Evolutionary conservation across 2,329 filamentous ascomycete species (phyloP), one percentile per base, ranked within the genome.

Genomic region (Pseudopyrenochaeta lycopersici): DNA sequence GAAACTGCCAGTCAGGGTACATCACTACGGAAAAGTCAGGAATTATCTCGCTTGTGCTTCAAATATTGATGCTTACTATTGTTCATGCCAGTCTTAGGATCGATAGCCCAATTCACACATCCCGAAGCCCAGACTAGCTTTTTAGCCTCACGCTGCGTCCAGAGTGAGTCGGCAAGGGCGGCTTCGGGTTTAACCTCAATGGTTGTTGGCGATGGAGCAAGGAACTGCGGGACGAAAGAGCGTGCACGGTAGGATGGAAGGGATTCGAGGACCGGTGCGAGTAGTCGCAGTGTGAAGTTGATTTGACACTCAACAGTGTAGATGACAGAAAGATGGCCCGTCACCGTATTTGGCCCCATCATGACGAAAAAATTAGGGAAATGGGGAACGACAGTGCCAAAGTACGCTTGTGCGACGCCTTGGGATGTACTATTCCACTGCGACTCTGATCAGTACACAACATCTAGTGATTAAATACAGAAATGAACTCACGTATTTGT

Each of bases 291-390:
- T 15, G 72, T 71, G 54, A 81, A 81, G 62, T 82, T 82, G 47
- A 84, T 81, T 52, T 84, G 80, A 58, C 81, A 83, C 60, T 84
- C 81, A 1, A 78, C 77, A 0, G 80, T 79, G 62, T 80, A 83
- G 17, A 83, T 80, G 3, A 82, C 81, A 0, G 77, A 80, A 0
- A 81, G 66, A 56, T 84, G 82, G 0, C 81, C 81, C 0, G 78
- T 83, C 2, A 80, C 70, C 0, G 77, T 80, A 58, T 81, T 81
- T 10, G 59, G 60, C 0, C 57, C 65, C 60, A 69, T 67, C 5
- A 70, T 41, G 14, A 67, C 48, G 52, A 61, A 65, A 42, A 66
- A 64, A 40, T 66, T 68, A 21, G 67, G 64, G 23, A 64, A 68
- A 14, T 58, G 41, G 1, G 80, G 77, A 0, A 83, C 53, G 30